Evolutionary conservation across 306 rosid species (phyloP).

Genomic region (Sphenostylis stenocarpa): DNA sequence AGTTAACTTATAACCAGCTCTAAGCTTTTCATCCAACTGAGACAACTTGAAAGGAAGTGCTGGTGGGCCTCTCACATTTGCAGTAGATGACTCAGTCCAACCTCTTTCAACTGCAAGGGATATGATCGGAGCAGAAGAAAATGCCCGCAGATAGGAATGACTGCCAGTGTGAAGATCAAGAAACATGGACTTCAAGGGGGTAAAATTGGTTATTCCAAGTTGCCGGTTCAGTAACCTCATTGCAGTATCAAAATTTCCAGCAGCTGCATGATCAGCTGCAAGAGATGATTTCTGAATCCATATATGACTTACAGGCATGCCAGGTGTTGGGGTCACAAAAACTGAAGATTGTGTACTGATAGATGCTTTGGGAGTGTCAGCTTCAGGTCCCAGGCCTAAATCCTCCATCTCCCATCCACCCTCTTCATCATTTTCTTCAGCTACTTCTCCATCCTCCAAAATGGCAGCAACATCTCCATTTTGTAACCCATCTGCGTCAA

Average conservation of each 20-base stretch:
- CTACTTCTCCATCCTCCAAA: constrained; percentile 67
- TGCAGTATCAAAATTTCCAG: constrained; percentile 91
- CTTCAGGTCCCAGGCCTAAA: constrained; percentile 81
- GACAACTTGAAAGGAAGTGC: constrained; percentile 72
- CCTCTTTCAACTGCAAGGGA: constrained; percentile 85
- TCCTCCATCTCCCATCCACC: constrained; percentile 97
- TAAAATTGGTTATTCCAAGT: constrained; percentile 81
- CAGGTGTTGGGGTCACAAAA: constrained; percentile 86
- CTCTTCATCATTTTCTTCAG: constrained; percentile 77
- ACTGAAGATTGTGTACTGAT: constrained; percentile 51
- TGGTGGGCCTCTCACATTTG: constrained; percentile 79
- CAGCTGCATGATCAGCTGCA: constrained; percentile 98
- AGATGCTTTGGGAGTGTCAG: constrained; percentile 73
- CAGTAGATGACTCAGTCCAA: constrained; percentile 77
- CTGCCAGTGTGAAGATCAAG: constrained; percentile 84
- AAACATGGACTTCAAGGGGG: constrained; percentile 71
- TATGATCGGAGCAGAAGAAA: constrained; percentile 76
- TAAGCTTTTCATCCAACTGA: constrained; percentile 84
- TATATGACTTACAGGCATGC: constrained; percentile 85
- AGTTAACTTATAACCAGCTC: constrained; percentile 82
- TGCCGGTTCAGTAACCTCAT: constrained; percentile 87
- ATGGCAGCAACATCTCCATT: constrained; percentile 65
- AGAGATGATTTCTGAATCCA: constrained; percentile 91
- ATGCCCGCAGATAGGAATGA: constrained; percentile 75
- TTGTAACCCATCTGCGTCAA: constrained; percentile 61